These are phyloP conservation scores for Fusarium guadeloupense DNA, from an alignment of 2,329 filamentous ascomycete genomes.

Conservation along the genomic window DNA sequence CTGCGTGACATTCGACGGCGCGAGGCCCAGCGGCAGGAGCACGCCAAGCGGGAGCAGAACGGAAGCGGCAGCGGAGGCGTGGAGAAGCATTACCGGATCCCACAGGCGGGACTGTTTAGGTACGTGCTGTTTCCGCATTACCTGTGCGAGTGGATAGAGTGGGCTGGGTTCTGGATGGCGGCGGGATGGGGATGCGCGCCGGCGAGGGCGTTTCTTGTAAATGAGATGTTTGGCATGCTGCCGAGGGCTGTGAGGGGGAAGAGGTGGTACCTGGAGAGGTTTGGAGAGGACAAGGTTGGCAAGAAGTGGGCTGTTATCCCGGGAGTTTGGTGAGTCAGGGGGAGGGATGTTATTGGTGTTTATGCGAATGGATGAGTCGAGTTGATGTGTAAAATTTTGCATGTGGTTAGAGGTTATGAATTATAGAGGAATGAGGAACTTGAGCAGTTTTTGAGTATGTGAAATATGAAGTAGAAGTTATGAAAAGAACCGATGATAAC, in stretches of 20 bases:
- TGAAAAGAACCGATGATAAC: conserved; percentile 17
- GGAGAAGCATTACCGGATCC: conserved; percentile 88
- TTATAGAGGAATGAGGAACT: neutral
- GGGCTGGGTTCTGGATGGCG: conserved; percentile 86
- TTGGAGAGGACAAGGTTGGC: conserved; percentile 83
- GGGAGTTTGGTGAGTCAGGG: conserved; percentile 60
- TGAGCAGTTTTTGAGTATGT: neutral
- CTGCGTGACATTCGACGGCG: conserved; percentile 84
- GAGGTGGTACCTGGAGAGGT: conserved; percentile 87
- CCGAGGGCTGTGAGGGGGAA: conserved; percentile 83
- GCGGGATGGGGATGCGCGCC: conserved; percentile 74
- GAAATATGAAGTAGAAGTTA: neutral
- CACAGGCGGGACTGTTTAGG: conserved; percentile 82
- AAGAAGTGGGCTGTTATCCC: conserved; percentile 76
- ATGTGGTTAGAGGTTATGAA: neutral
- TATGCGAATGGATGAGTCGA: neutral
- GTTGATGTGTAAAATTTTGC: neutral
- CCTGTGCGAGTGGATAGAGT: conserved; percentile 96
- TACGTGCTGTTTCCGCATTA: conserved; percentile 92
- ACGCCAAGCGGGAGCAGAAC: conserved; percentile 47
- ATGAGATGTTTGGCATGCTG: conserved; percentile 90
- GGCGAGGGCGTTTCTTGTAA: conserved; percentile 82
- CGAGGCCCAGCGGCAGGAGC: conserved; percentile 67
- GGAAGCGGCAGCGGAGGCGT: conserved; percentile 38
- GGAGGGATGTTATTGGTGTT: conserved; percentile 10